Evolutionary conservation across 164 flowering plant species (phyloP), one percentile per base, ranked within the genome.

Genomic region (Tinospora cordifolia): DNA sequence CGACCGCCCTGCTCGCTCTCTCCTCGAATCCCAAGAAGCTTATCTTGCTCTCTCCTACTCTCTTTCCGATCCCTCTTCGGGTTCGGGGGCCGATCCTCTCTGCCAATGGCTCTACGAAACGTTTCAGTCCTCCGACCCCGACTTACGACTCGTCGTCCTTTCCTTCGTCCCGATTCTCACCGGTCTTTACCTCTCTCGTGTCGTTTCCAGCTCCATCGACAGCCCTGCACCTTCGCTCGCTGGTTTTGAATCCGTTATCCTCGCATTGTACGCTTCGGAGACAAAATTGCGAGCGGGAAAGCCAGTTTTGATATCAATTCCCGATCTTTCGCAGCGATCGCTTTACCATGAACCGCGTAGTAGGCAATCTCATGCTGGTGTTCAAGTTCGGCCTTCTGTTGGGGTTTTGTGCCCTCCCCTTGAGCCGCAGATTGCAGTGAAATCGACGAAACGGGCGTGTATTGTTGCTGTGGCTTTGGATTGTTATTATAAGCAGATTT

Each of bases 31-130:
- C 62, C 77, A 72, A 41, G 79, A 74, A 44, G 85, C 89, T 57
- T 91, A 87, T 82, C 62, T 79, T 39, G 71, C 87, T 41, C 2
- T 92, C 66, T 87, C 93, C 57, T 64, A 84, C 63, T 75, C 84
- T 27, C 84, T 93, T 39, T 82, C 87, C 62, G 21, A 73, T 49
- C 80, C 92, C 3, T 17, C 44, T 67, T 87, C 96, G 67, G 98
- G 97, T 60, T 83, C 97, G 46, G 89, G 91, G 62, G 77, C 86
- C 25, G 97, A 94, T 68, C 93, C 90, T 11, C 87, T 94, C 78
- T 94, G 98, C 75, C 88, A 90, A 19, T 94, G 98, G 98, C 91
- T 94, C 46, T 94, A 94, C 81, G 98, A 92, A 34, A 92, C 97
- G 36, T 88, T 78, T 77, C 93, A 82, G 62, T 83, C 90, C 65